phyloP scores from a whole-genome alignment of 169 alveolate species.

The Plasmodium vinckei region DNA sequence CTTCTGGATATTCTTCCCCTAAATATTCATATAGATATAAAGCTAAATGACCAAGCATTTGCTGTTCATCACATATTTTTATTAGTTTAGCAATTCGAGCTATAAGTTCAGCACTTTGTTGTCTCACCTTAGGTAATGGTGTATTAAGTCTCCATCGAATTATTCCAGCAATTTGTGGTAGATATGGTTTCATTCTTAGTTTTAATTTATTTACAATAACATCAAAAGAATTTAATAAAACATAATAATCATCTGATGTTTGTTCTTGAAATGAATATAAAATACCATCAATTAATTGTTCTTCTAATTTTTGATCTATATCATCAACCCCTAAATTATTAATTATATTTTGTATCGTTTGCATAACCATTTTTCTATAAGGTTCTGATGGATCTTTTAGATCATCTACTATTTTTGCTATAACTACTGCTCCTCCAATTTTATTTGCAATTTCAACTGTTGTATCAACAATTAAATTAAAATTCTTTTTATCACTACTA shows the following conservation, averaged over 20 bases:
- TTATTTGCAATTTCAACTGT: conserved; percentile 98
- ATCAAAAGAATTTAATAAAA: conserved; percentile 97
- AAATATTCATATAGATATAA: conserved; percentile 97
- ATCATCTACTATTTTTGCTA: conserved; percentile 78
- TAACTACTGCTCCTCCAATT: conserved; percentile 87
- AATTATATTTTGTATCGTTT: conserved; percentile 96
- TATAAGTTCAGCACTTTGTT: conserved; percentile 99
- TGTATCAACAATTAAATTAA: conserved; percentile 96
- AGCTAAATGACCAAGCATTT: conserved; percentile 97
- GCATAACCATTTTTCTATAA: conserved; percentile 97
- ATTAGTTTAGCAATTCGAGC: conserved; percentile 96
- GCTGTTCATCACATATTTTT: conserved; percentile 98
- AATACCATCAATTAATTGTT: conserved; percentile 98
- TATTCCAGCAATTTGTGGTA: conserved; percentile 98
- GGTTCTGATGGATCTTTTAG: conserved; percentile 87
- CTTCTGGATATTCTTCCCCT: conserved; percentile 99
- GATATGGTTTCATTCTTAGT: conserved; percentile 96
- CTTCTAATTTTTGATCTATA: conserved; percentile 96
- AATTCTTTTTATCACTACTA: conserved; percentile 94
- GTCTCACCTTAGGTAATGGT: conserved; percentile 97
- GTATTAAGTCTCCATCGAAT: conserved; percentile 97
- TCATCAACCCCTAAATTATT: conserved; percentile 95
- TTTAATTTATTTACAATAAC: conserved; percentile 97
- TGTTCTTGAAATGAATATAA: conserved; percentile 98
- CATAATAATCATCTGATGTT: conserved; percentile 95